Evolutionary conservation across 306 rosid species (phyloP).

Genomic region (Benincasa hispida): DNA sequence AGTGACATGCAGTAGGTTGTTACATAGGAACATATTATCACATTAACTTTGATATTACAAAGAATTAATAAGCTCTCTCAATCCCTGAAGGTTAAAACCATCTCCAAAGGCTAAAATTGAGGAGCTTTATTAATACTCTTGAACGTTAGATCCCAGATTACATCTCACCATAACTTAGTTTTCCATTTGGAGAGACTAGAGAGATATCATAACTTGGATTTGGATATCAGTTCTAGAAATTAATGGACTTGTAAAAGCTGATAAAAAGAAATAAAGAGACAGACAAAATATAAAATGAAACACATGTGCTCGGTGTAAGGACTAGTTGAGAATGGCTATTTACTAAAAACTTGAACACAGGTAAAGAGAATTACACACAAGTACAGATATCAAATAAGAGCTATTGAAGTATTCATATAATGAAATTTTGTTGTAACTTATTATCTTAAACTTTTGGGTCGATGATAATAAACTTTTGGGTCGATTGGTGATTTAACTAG

Average conservation of each 20-base stretch:
- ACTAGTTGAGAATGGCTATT: not conserved
- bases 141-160: not conserved
- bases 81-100: not conserved
- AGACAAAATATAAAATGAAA: not conserved
- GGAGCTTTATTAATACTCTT: not conserved
- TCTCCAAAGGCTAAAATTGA: not conserved
- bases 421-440: too few relatives aligned
- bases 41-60: not conserved
- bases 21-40: not conserved
- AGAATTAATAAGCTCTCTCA: not conserved
- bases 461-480: too few relatives aligned
- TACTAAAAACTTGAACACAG: not conserved
- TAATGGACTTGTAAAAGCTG: not conserved
- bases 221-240: not conserved
- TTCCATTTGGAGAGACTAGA: not conserved
- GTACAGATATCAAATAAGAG: not conserved
- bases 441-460: too few relatives aligned
- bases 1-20: not conserved
- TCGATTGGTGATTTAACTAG: too few relatives aligned
- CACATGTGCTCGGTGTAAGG: not conserved
- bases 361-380: not conserved
- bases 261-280: not conserved
- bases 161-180: not conserved
- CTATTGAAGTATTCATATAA: too few relatives aligned
- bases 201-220: not conserved